These are phyloP conservation scores for Linum usitatissimum DNA, from an alignment of 345 rosid species.

Conservation along the genomic window DNA sequence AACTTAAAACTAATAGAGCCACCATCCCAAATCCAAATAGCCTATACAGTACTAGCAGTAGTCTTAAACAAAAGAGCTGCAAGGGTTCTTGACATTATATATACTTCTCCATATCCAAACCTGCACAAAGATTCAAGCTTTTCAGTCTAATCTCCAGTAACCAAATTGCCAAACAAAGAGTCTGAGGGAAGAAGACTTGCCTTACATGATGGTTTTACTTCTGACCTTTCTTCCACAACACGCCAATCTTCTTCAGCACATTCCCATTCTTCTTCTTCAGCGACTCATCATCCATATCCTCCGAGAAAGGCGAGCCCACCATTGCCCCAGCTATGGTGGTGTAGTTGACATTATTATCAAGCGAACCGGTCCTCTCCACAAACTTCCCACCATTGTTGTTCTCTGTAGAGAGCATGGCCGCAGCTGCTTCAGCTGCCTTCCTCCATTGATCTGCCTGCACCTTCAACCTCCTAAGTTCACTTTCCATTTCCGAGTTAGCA, in stretches of 20 bases:
- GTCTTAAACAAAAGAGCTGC: neutral
- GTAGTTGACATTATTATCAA: conserved; percentile 34
- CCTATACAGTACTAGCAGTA: too few species aligned
- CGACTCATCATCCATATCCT: conserved; percentile 79
- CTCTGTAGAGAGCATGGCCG: conserved; percentile 67
- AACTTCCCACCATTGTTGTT: conserved; percentile 47
- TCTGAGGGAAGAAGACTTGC: neutral
- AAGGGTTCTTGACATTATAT: neutral
- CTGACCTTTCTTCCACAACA: conserved; percentile 81
- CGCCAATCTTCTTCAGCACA: conserved; percentile 87
- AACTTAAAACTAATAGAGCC: too few species aligned
- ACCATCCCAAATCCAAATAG: too few species aligned
- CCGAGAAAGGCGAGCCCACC: conserved; percentile 52
- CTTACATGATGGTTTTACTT: conserved; percentile 20
- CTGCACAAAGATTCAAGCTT: conserved; percentile 7
- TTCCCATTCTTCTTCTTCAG: conserved; percentile 85
- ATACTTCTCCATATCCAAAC: neutral
- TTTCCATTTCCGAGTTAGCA: conserved; percentile 66
- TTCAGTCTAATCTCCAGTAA: neutral
- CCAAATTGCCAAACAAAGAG: neutral
- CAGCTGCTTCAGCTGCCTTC: conserved; percentile 96
- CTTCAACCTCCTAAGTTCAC: conserved; percentile 77
- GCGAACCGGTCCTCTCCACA: conserved; percentile 49
- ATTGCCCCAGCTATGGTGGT: conserved; percentile 29
- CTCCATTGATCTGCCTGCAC: conserved; percentile 98